These are phyloP conservation scores for Ceratobasidium sp. DNA, from an alignment of 1,284 basidiomycete genomes.

Conservation along the genomic window DNA sequence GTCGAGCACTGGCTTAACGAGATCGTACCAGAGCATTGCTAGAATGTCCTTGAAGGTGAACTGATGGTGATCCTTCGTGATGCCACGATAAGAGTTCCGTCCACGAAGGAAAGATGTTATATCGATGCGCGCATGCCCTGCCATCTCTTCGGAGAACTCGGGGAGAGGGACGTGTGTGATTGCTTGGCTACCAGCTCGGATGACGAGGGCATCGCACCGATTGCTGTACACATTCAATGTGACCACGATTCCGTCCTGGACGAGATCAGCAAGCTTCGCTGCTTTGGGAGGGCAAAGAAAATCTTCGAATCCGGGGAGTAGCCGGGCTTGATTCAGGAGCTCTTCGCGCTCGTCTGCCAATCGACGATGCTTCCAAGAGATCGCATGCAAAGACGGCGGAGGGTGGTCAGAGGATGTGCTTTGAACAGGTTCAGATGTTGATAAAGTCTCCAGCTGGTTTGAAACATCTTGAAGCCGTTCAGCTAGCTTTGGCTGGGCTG, in stretches of 20 bases:
- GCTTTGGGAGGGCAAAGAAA: background rate
- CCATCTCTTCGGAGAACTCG: background rate
- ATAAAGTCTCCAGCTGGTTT: background rate
- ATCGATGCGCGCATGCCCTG: background rate
- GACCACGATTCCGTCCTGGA: background rate
- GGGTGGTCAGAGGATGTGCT: no score
- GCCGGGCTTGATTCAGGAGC: background rate
- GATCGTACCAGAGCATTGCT: background rate
- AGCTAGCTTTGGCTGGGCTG: background rate
- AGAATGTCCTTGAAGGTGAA: background rate
- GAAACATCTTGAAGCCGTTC: background rate
- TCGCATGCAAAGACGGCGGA: background rate
- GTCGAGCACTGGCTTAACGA: background rate
- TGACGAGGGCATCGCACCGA: constrained; percentile 2
- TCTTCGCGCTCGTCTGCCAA: background rate
- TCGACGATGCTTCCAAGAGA: background rate
- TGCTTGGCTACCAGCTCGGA: background rate
- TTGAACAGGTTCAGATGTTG: background rate
- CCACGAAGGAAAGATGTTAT: background rate
- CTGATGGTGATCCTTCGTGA: background rate
- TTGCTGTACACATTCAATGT: background rate
- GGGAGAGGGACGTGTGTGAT: background rate
- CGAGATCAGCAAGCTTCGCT: background rate
- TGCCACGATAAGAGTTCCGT: background rate
- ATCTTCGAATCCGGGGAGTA: constrained; percentile 1